A percentile compares a stretch with the other conserved stretches of the same genome.
phyloP scores from a whole-genome alignment of 768 basidiomycete species.

The Pseudohyphozyma bogoriensis region DNA sequence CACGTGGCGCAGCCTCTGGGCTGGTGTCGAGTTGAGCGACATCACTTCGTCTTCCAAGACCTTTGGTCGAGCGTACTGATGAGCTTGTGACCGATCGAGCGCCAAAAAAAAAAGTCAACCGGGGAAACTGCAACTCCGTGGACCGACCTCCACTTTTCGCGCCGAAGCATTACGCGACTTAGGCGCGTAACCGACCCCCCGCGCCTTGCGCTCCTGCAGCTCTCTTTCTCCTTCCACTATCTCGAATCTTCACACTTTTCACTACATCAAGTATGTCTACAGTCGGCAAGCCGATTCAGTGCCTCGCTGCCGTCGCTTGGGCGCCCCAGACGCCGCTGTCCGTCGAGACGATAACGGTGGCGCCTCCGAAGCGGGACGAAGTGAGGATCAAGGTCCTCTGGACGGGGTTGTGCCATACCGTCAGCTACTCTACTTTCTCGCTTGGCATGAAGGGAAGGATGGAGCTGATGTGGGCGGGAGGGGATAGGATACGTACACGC shows the following conservation, averaged over 20 bases:
- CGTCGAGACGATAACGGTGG: slow-evolving; percentile 86
- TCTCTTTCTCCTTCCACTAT: neutral
- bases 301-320: slow-evolving; percentile 62
- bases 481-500: slow-evolving; percentile 4
- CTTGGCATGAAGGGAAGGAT: no score
- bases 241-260: neutral
- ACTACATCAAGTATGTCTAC: neutral
- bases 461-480: neutral
- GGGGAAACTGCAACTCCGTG: no score
- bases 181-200: no score
- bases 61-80: no score
- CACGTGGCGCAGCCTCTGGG: no score
- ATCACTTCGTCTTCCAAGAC: no score
- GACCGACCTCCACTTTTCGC: no score
- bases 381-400: slow-evolving; percentile 79
- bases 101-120: no score
- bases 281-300: slow-evolving; percentile 15
- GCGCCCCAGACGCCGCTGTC: slow-evolving; percentile 73
- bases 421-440: slow-evolving; percentile 29
- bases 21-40: no score
- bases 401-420: slow-evolving; percentile 93
- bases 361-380: slow-evolving; percentile 78
- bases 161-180: no score
- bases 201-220: no score
- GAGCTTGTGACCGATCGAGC: no score